Evolutionary conservation across 139 green algal species (phyloP).

Genomic region (Chlorella sp.): DNA sequence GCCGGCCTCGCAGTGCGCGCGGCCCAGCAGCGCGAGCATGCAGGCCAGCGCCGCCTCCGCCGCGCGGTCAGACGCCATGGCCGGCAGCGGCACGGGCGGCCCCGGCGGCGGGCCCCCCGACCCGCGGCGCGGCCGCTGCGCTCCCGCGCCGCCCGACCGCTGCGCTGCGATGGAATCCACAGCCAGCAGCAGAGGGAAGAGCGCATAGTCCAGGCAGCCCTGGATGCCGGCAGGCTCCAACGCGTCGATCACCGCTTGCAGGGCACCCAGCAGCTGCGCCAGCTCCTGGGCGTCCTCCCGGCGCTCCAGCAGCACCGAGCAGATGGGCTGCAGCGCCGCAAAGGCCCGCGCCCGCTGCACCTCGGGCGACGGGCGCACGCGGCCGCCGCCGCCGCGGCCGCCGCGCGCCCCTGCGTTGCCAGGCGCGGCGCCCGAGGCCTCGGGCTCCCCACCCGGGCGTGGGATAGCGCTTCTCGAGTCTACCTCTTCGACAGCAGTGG

Average conservation of each 20-base stretch:
- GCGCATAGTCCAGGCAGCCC: slow-evolving; percentile 69
- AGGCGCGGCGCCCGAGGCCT: no score
- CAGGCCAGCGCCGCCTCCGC: slow-evolving; percentile 51
- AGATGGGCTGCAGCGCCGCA: slow-evolving; percentile 57
- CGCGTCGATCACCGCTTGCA: slow-evolving; percentile 25
- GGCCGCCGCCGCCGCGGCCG: no score
- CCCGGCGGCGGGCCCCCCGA: neutral
- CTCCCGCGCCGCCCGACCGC: neutral
- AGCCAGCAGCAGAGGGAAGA: slow-evolving; percentile 69
- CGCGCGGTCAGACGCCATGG: slow-evolving; percentile 49
- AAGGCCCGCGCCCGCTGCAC: slow-evolving; percentile 40
- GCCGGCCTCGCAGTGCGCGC: neutral
- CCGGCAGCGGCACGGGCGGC: slow-evolving; percentile 37
- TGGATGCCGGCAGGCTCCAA: slow-evolving; percentile 38
- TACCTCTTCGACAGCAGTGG: no score
- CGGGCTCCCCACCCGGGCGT: no score
- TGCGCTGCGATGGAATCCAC: slow-evolving; percentile 51
- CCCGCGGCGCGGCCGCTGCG: neutral
- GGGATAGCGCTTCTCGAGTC: no score
- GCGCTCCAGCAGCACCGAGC: slow-evolving; percentile 57
- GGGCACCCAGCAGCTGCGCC: slow-evolving; percentile 6
- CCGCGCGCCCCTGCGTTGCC: no score
- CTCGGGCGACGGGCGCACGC: no score
- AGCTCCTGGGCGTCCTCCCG: slow-evolving; percentile 41
- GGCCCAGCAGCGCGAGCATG: slow-evolving; percentile 3